phyloP scores from a whole-genome alignment of 2,329 filamentous ascomycete species.

The Elsinoe perseae region DNA sequence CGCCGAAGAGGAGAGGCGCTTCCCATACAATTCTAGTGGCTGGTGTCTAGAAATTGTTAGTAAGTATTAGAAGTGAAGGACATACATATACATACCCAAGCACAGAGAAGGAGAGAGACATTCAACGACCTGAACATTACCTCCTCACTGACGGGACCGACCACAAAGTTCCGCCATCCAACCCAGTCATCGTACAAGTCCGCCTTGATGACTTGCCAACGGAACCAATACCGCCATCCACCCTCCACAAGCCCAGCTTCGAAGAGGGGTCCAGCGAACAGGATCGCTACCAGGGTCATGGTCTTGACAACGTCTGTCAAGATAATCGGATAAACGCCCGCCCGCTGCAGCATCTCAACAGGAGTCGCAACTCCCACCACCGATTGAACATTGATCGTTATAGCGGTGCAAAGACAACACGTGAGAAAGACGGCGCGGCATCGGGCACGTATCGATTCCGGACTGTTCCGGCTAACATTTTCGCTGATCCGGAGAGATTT shows the following conservation, averaged over 20 bases:
- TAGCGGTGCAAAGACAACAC: constrained; percentile 58
- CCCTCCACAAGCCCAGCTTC: constrained; percentile 68
- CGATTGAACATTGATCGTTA: constrained; percentile 60
- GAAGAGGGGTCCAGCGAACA: constrained; percentile 81
- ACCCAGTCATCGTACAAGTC: constrained; percentile 65
- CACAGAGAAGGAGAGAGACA: constrained; percentile 71
- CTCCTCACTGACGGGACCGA: constrained; percentile 83
- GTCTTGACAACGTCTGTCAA: constrained; percentile 55
- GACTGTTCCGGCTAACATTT: constrained; percentile 74
- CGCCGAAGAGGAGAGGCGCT: constrained; percentile 81
- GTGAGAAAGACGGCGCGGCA: constrained; percentile 72
- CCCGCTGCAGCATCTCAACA: constrained; percentile 54
- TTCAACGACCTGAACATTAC: constrained; percentile 84
- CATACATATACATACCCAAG: constrained; percentile 43
- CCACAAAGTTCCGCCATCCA: constrained; percentile 78
- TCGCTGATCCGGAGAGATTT: constrained; percentile 69
- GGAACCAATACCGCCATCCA: constrained; percentile 57
- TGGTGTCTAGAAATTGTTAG: constrained; percentile 19
- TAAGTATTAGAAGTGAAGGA: constrained; percentile 22
- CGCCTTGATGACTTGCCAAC: constrained; percentile 44
- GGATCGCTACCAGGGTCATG: constrained; percentile 63
- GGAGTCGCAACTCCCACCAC: constrained; percentile 44
- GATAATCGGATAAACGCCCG: constrained; percentile 76
- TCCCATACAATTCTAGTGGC: constrained; percentile 60
- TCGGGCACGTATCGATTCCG: constrained; percentile 79